Evolutionary conservation across 257 asterid species (phyloP), one percentile per base, ranked within the genome.

Genomic region (Scutellaria galericulata): DNA sequence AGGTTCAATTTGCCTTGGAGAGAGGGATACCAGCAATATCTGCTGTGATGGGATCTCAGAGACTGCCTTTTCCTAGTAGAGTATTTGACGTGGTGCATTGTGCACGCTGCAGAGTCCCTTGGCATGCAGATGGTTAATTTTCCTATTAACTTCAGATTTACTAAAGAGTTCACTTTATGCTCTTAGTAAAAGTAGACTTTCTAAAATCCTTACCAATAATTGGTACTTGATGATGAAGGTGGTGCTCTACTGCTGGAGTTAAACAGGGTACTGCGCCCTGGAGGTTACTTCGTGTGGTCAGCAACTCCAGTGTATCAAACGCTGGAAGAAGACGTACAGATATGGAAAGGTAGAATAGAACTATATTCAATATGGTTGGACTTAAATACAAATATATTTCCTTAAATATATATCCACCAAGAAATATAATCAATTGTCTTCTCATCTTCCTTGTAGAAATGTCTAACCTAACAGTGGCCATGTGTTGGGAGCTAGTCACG

Each of bases 81-180:
- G 97, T 92, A 62, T 90, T 92, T 44, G 98, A 90, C 40, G 66
- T 87, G 10, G 90, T 92, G 79, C 98, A 92, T 74, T 92, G 98
- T 55, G 97, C 97, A n/a, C 97, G 97, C 27, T 90, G 97, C 83
- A 83, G 97, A 87, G 97, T 92, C 77, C 96, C 95, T 53, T 90
- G 98, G 97, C 97, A 92, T 40, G 88, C 71, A 18, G 91, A 88
- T 79, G 98, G 98, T 92, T 55, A 61, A 7, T 70, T 59, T 62
- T 58, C 70, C 37, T 48, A 65, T 53, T 27, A 4, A 35, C 41
- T 61, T 65, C 45, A 53, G 1, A 13, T 75, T 44, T 51, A 22
- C 50, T 56, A 27, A 22, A 40, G 55, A 8, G 55, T 13, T 9
- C 5, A 7, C 46, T 52, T 11, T 56, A 39, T 55, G 13, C 7